Conservation (phyloP, 805 yeast genomes). For the Yarrowia sp. region DNA sequence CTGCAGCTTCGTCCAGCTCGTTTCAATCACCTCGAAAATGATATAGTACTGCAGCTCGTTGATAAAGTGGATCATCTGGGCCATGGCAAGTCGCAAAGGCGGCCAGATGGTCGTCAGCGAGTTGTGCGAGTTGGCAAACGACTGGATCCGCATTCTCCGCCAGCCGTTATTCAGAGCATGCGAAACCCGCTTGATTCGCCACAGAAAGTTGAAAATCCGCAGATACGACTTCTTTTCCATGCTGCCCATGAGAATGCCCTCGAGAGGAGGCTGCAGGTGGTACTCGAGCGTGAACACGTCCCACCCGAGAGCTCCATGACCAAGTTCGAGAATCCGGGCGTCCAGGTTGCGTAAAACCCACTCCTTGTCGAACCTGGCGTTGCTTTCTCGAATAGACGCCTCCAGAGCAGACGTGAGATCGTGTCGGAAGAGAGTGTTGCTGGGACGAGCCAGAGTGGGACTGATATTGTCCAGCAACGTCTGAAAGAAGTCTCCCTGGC, state of each 20-base stretch:
- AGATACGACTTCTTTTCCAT: conserved; percentile 62
- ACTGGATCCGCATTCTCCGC: conserved; percentile 49
- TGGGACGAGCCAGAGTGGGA: conserved; percentile 63
- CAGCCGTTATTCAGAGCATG: conserved; percentile 59
- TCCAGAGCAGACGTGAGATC: conserved; percentile 69
- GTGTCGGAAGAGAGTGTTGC: conserved; percentile 67
- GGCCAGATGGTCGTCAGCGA: conserved; percentile 11
- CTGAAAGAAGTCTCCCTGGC: conserved; percentile 83
- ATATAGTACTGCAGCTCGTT: conserved; percentile 51
- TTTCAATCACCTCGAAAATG: conserved; percentile 51
- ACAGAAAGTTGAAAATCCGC: conserved; percentile 81
- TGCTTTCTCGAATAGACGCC: conserved; percentile 60
- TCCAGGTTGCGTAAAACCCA: conserved; percentile 66
- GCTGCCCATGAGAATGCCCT: conserved; percentile 61
- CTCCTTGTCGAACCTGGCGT: conserved; percentile 49
- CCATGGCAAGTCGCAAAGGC: conserved; percentile 7
- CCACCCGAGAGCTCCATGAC: conserved; percentile 84
- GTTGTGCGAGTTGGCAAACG: conserved; percentile 4
- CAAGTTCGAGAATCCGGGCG: conserved; percentile 78
- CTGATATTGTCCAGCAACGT: conserved; percentile 63
- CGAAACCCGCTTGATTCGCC: conserved; percentile 74
- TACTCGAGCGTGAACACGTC: conserved; percentile 91
- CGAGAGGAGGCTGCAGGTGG: conserved; percentile 57
- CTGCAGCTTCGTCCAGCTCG: conserved; percentile 50
- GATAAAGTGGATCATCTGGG: conserved; percentile 49